Evolutionary conservation across 768 basidiomycete species (phyloP).

Genomic region (Lentinula boryana): DNA sequence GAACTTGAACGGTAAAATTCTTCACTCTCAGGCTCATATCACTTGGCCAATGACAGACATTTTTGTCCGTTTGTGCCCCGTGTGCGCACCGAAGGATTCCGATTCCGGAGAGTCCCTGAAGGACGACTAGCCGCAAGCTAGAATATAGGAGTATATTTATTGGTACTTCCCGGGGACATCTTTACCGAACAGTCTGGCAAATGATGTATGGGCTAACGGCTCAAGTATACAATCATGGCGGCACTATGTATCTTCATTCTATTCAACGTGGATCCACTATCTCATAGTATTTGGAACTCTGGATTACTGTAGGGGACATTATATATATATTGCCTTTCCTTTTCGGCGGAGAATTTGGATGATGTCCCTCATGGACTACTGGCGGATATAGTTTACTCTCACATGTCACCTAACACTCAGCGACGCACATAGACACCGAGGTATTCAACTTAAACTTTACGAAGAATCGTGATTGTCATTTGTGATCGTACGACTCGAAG

Average conservation of each 20-base stretch:
- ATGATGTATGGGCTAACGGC: not conserved
- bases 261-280: not conserved
- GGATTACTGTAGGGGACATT: not conserved
- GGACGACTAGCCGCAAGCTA: not conserved
- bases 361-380: not conserved
- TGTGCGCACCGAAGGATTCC: not conserved
- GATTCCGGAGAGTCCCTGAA: not conserved
- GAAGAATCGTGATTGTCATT: not conserved
- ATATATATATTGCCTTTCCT: not conserved
- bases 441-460: not conserved
- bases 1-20: constrained; percentile 11
- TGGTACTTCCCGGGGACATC: not conserved
- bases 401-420: not conserved
- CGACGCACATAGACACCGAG: not conserved
- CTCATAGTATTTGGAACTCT: not conserved
- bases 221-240: not conserved
- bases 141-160: not conserved
- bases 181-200: not conserved
- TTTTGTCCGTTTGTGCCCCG: constrained; percentile 3
- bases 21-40: constrained; percentile 6
- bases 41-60: constrained; percentile 8
- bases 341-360: constrained; percentile 4
- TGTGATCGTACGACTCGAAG: constrained; percentile 50
- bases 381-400: not conserved
- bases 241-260: not conserved